A percentile compares a stretch with the other conserved stretches of the same genome.
These are phyloP conservation scores for Corynascus novoguineensis DNA, from an alignment of 495 filamentous ascomycete species.

Conservation along the genomic window DNA sequence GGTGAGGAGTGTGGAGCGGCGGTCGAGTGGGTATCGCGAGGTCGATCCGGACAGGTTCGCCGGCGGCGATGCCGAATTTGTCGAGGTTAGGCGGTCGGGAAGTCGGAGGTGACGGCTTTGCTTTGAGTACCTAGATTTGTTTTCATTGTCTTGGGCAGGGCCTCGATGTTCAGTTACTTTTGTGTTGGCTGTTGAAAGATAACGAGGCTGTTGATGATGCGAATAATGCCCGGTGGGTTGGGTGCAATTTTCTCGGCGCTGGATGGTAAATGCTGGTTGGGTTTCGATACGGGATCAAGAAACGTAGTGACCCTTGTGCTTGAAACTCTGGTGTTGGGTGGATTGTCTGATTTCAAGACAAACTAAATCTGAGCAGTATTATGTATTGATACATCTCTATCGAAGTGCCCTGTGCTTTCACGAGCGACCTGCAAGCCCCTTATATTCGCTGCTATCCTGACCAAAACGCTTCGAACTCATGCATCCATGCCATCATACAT, in stretches of 20 bases:
- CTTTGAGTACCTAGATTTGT: not conserved
- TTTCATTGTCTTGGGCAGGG: too few species aligned
- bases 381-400: not conserved
- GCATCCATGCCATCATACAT: too few species aligned
- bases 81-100: conserved; percentile 31
- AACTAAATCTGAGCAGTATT: not conserved
- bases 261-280: not conserved
- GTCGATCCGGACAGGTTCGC: conserved; percentile 30
- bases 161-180: too few species aligned
- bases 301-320: not conserved
- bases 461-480: too few species aligned
- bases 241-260: not conserved
- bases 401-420: not conserved
- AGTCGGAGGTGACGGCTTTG: conserved; percentile 16
- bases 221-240: not conserved
- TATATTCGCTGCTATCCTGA: too few species aligned
- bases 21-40: conserved; percentile 31
- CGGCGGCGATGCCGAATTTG: conserved; percentile 26
- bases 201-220: too few species aligned
- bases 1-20: conserved; percentile 32
- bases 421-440: too few species aligned
- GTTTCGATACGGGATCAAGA: not conserved
- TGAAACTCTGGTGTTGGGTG: not conserved
- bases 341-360: not conserved
- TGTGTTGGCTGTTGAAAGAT: not conserved